Base-by-base conservation (phyloP, 768 basidiomycete species). In the Boletellus ananiceps region DNA sequence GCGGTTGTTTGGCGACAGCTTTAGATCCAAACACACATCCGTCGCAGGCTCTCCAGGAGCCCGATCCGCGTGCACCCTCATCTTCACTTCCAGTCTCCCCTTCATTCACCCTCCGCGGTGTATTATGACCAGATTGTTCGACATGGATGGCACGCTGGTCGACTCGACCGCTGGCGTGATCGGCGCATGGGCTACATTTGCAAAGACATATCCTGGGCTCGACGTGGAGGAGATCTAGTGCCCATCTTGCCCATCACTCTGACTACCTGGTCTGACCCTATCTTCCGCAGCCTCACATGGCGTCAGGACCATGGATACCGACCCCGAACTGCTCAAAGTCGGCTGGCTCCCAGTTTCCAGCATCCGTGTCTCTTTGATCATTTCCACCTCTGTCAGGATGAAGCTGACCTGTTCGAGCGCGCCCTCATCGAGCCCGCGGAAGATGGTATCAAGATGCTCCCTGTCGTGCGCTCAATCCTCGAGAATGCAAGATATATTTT, bases 81-180 rank as follows among this genome's bases (percentile, higher is more conserved):
- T 36, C 37, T 25, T 34, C 32, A 44, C 23, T 4, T 25, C 23
- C 23, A 53, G 75, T 54, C 43, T 16, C 32, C 46, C 1, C 33
- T 31, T 33, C 8, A 31, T 39, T 11, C 29, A 7, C 23, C 19
- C 0, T 25, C 8, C 23, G n/a, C 18, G 33, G 47, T 31, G 39
- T 21, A 45, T 48, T 23, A 45, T 9, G 7, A 7, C 1, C 50
- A 88, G 86, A 50, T 71, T 88, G 13, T 88, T 88, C 60, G 86
- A 89, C 64, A 89, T 88, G 87, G 87, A 89, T 63, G 86, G 86
- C 47, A 92, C 87, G 31, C 73, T 88, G 44, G 76, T 88, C 55
- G 87, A 93, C 63, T 92, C 88, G 16, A 92, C 87, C 9, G 79
- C 81, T 27, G 90, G 88, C 37, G 89, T 94, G 29, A 70, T 80